Percentiles rank a stretch among this genome's conserved stretches.
Conservation (phyloP, 176 grass and related monocot genomes). For the Avena atlantica region DNA sequence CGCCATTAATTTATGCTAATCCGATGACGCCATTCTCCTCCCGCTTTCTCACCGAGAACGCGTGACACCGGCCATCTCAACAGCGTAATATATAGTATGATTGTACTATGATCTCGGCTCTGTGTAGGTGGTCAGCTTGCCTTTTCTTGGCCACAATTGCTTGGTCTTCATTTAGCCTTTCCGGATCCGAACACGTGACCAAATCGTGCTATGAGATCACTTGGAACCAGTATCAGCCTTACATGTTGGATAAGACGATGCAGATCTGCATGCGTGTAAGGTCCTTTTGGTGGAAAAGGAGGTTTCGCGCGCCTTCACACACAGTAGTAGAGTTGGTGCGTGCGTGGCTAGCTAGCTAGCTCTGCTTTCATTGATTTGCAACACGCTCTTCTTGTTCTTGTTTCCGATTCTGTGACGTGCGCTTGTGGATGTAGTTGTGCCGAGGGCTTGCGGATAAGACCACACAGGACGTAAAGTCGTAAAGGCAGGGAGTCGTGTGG, state of each 20-base stretch:
- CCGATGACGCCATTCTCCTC: neutral
- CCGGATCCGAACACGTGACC: conserved; percentile 9
- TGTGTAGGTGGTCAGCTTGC: too few species aligned
- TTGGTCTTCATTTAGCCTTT: neutral
- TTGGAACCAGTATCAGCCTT: neutral
- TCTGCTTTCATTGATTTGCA: conserved; percentile 3
- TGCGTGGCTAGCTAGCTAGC: neutral
- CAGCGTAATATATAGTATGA: too few species aligned
- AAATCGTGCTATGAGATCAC: neutral
- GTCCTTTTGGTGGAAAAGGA: conserved; percentile 43
- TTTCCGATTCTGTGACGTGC: neutral
- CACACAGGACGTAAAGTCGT: neutral
- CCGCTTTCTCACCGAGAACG: neutral
- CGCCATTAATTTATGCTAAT: conserved; percentile 3
- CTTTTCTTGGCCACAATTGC: neutral
- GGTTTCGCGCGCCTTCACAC: neutral
- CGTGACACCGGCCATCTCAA: conserved; percentile 16
- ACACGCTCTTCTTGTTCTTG: conserved; percentile 17
- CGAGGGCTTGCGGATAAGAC: neutral
- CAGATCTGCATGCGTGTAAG: neutral
- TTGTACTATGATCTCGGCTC: too few species aligned
- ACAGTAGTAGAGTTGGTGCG: neutral
- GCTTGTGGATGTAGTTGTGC: neutral
- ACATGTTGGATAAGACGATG: conserved; percentile 35
- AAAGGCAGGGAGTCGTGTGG: too few species aligned